Base-by-base conservation (phyloP, 805 yeast genomes). In the Yarrowia keelungensis region DNA sequence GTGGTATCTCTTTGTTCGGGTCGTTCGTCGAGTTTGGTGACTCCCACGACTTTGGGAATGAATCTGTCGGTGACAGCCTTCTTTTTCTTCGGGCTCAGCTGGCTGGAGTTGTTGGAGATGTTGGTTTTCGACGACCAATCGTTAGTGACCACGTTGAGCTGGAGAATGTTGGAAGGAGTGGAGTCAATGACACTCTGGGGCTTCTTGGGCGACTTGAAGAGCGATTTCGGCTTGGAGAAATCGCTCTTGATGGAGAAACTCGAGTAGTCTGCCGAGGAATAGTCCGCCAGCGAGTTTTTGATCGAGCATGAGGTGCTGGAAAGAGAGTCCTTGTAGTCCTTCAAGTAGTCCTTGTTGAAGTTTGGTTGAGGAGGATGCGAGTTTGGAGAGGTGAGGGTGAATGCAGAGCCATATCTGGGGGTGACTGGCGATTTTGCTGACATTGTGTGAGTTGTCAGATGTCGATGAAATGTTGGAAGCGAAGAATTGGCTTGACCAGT, bases 101-200 rank as follows among this genome's bases (percentile, higher is more conserved):
- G 64, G 0, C 14, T 0, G 15, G 22, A 8, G 32, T 26, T 56
- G 64, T 54, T 54, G 32, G 16, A 4, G 32, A 43, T 43, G 64
- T 56, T 56, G 59, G 59, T 53, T 19, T 53, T 53, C 10, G 11
- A 12, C 16, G 64, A 56, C 64, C 64, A 56, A 35, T 56, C 64
- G 49, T 56, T 56, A 11, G 64, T 56, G 39, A 56, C 64, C 12
- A 56, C 64, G 32, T 56, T 56, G 49, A 56, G 64, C 64, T 56
- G 64, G 9, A 56, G 41, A 32, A 56, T 56, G 32, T 26, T 26
- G n/a, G 64, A 56, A 2, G 64, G 64, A 12, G 64, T 56, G 26
- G 64, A 56, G 64, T 56, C 64, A 12, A 56, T 56, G 43, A 54
- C 46, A 5, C 42, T 32, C 36, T 54, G 61, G 61, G 43, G 16